Evolutionary conservation across 306 rosid genomes (phyloP).

Genomic region (Arachis hypogaea): DNA sequence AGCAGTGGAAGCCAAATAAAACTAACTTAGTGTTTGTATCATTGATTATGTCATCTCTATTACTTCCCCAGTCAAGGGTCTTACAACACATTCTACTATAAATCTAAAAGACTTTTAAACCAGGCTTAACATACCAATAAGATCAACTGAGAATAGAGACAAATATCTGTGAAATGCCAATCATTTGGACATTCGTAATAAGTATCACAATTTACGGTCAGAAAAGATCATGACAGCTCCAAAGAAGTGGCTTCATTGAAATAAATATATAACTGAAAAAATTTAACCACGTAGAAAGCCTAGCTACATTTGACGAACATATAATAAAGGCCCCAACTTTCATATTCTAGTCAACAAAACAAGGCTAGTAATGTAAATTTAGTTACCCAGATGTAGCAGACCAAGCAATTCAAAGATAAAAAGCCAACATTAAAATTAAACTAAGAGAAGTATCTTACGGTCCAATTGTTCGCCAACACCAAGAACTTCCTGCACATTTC

Average conservation of each 20-base stretch:
- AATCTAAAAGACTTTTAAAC: constrained; percentile 8
- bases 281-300: constrained; percentile 16
- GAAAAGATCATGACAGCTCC: constrained; percentile 6
- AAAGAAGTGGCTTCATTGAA: not conserved
- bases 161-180: constrained; percentile 9
- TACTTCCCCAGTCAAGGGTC: constrained; percentile 19
- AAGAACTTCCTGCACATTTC: constrained; percentile 99
- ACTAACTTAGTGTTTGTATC: not conserved
- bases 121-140: constrained; percentile 3
- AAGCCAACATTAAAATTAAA: constrained; percentile 30
- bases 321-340: constrained; percentile 19
- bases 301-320: constrained; percentile 23
- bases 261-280: too few species aligned
- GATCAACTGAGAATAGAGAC: constrained; percentile 24
- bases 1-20: constrained; percentile 23
- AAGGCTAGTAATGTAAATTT: not conserved
- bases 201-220: not conserved
- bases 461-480: constrained; percentile 99
- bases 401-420: constrained; percentile 35
- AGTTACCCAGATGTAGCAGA: not conserved
- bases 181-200: constrained; percentile 14
- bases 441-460: constrained; percentile 67
- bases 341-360: constrained; percentile 9
- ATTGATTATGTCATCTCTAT: constrained; percentile 8
- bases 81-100: constrained; percentile 7